A percentile compares a stretch with the other conserved stretches of the same genome.
phyloP scores from a whole-genome alignment of 225 moss, liverwort and hornwort species.

The Bryum argenteum region DNA sequence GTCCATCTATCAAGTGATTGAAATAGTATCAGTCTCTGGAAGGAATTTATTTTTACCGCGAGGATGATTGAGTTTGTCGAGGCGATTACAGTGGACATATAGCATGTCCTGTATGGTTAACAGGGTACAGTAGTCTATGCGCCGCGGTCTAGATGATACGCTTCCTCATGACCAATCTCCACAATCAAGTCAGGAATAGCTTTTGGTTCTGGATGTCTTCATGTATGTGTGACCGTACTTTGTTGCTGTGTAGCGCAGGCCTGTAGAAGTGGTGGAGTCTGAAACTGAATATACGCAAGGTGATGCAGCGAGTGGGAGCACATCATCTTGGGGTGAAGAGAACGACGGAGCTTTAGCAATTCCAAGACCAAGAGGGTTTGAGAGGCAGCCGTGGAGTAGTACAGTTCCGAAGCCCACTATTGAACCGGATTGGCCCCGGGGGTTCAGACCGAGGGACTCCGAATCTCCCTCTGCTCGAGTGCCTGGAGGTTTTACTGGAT shows the following conservation, averaged over 20 bases:
- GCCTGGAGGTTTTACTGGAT: slow-evolving; percentile 42
- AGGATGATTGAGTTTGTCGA: background rate
- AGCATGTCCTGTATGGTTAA: background rate
- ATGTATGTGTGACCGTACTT: background rate
- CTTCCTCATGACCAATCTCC: background rate
- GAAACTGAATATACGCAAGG: slow-evolving; percentile 73
- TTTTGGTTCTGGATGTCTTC: background rate
- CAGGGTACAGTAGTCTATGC: background rate
- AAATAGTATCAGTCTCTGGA: background rate
- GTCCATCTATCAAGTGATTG: slow-evolving; percentile 26
- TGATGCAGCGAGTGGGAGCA: slow-evolving; percentile 42
- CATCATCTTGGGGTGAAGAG: slow-evolving; percentile 33
- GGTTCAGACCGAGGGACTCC: slow-evolving; percentile 32
- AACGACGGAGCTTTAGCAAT: slow-evolving; percentile 24
- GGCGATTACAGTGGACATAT: background rate
- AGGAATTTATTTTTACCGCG: background rate
- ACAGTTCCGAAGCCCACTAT: slow-evolving; percentile 38
- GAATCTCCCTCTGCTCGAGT: slow-evolving; percentile 31
- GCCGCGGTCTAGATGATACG: background rate
- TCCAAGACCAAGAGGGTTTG: slow-evolving; percentile 29
- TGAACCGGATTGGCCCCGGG: slow-evolving; percentile 51
- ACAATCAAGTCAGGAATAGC: background rate
- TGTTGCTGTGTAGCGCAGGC: slow-evolving; percentile 47
- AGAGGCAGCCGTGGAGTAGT: slow-evolving; percentile 39
- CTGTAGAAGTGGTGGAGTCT: slow-evolving; percentile 80